Evolutionary conservation across 345 rosid species (phyloP).

Genomic region (Linum lewisii): DNA sequence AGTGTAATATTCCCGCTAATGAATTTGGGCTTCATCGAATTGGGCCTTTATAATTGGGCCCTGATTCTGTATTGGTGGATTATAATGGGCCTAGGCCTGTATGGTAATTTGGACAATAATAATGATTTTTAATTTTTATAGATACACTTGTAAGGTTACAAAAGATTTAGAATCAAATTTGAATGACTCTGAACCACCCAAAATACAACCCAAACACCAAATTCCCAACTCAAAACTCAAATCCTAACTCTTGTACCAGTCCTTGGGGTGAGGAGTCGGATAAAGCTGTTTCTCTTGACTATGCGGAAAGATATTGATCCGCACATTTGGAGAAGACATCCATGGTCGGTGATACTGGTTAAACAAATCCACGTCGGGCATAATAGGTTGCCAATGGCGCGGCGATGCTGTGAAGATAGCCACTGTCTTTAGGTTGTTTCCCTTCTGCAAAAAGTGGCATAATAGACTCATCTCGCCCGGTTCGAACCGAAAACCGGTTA

Average conservation of each 20-base stretch:
- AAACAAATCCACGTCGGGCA: not conserved
- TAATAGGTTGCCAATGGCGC: not conserved
- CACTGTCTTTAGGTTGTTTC: not conserved
- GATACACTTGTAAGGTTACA: no score
- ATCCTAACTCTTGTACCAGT: not conserved
- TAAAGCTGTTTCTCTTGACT: not conserved
- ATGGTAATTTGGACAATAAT: no score
- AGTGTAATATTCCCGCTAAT: not conserved
- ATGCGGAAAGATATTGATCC: not conserved
- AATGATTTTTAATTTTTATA: no score
- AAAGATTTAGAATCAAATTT: no score
- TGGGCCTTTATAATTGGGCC: not conserved
- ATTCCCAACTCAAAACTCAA: no score
- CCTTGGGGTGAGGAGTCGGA: not conserved
- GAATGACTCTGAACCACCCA: no score
- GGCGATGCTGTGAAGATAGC: not conserved
- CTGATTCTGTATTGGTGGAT: not conserved
- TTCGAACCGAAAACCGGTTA: not conserved
- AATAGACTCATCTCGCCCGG: not conserved
- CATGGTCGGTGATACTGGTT: not conserved
- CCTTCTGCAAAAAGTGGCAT: not conserved
- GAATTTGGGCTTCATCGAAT: not conserved
- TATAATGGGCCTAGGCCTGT: no score
- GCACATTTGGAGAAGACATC: not conserved
- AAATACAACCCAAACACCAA: no score